Base-by-base conservation (phyloP, 2,329 filamentous ascomycete species). In the Diaporthe australafricana region DNA sequence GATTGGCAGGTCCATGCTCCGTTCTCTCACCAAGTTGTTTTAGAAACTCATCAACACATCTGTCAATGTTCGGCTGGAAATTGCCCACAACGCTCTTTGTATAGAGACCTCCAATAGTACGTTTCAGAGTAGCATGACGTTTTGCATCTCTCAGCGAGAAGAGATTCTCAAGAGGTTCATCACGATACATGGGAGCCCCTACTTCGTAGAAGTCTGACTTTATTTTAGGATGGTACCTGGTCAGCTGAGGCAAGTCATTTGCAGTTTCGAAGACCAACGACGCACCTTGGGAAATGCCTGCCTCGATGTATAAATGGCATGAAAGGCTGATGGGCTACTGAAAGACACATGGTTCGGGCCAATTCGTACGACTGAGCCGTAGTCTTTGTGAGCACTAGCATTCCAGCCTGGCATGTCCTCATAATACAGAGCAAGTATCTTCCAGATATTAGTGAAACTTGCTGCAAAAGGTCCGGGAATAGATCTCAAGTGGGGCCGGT, bases 291-390 rank as follows among this genome's bases (percentile, higher is more conserved):
- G 22, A 30, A 66, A 66, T 8, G 25, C 42, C 7, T 48, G 27
- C 42, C 22, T 48, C 7, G 45, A 32, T 11, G 22, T 30, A 16
- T 66, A 48, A 12, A 66, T 48, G 16, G 27, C 25, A 5, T 55
- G 30, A 9, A 68, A 32, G 3, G 30, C 48, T 25, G 52, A 14
- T 4, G 47, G n/a, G 22, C 32, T 55, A 14, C 48, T 22, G 30
- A 50, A 32, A 3, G 63, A 68, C 14, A 68, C 22, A 25, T 68
- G 63, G 20, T 68, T 68, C 7, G 63, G 63, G 17, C 63, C 63
- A 32, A 68, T 68, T 20, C 63, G 45, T n/a, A 68, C 63, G 2
- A 68, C 25, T 2, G 47, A 48, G 17, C 63, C 63, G 17, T 45
- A 68, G 6, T 68, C 45, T 22, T 45, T 11, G 20, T 68, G 63